Conservation (phyloP, 2,329 filamentous ascomycete species). For the Achaetomium macrosporum region DNA sequence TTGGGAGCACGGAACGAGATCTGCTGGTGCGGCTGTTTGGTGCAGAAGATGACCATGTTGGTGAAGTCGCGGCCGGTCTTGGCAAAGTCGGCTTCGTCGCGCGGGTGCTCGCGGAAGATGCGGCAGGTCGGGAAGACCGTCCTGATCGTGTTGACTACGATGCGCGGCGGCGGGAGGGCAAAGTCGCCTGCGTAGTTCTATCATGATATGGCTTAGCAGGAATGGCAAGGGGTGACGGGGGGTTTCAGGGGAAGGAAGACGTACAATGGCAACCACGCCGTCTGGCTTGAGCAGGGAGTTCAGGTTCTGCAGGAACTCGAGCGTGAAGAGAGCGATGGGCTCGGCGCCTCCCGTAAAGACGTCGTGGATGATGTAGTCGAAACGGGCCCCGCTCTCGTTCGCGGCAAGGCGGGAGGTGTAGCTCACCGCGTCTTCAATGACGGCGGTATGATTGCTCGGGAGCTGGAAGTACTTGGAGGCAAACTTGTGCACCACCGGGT, state of each 20-base stretch:
- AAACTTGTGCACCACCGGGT: conserved; percentile 80
- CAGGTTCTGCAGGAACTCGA: conserved; percentile 72
- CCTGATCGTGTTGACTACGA: conserved; percentile 77
- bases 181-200: conserved; percentile 95
- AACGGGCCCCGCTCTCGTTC: conserved; percentile 39
- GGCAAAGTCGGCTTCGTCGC: conserved; percentile 43
- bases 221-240: conserved; percentile 1
- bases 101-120: conserved; percentile 74
- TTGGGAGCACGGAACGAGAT: conserved; percentile 63
- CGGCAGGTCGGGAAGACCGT: conserved; percentile 83
- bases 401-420: conserved; percentile 50
- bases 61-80: conserved; percentile 65
- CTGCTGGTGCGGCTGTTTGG: conserved; percentile 45
- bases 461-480: conserved; percentile 79
- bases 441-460: conserved; percentile 67
- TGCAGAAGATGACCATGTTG: conserved; percentile 96
- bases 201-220: background rate
- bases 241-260: conserved; percentile 28
- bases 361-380: conserved; percentile 93
- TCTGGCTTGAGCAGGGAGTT: conserved; percentile 65
- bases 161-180: conserved; percentile 64
- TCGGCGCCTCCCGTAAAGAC: conserved; percentile 97
- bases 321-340: conserved; percentile 79
- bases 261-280: conserved; percentile 81
- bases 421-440: conserved; percentile 75